Evolutionary conservation across 306 rosid genomes (phyloP).

Genomic region (Pterocarpus macrocarpus): DNA sequence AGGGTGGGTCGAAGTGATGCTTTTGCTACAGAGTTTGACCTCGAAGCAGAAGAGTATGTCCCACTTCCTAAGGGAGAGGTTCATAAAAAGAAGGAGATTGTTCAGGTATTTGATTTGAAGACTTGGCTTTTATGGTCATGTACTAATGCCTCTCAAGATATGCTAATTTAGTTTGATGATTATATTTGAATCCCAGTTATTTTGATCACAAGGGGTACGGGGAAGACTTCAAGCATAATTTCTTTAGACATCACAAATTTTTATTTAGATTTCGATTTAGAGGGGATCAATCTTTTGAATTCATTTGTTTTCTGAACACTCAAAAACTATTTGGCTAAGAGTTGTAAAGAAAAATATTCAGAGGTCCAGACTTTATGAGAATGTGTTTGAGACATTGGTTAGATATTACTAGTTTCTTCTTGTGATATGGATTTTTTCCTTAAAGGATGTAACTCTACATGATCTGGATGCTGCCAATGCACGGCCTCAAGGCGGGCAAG

Average conservation of each 20-base stretch:
- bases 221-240: background rate
- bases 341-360: slow-evolving; percentile 14
- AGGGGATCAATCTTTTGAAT: background rate
- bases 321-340: background rate
- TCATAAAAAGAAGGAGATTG: slow-evolving; percentile 96
- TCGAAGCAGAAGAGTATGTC: slow-evolving; percentile 98
- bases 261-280: slow-evolving; percentile 1
- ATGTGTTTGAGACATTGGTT: slow-evolving; percentile 8
- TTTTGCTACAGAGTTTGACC: slow-evolving; percentile 97
- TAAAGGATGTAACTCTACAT: slow-evolving; percentile 92
- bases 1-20: slow-evolving; percentile 99
- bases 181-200: slow-evolving; percentile 19
- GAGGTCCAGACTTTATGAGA: slow-evolving; percentile 13
- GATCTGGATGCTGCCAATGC: slow-evolving; percentile 93
- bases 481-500: slow-evolving; percentile 98
- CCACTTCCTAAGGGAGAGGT: slow-evolving; percentile 99
- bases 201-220: background rate
- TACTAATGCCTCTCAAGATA: slow-evolving; percentile 14
- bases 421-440: slow-evolving; percentile 32
- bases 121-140: slow-evolving; percentile 27
- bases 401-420: slow-evolving; percentile 24
- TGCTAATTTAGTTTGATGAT: slow-evolving; percentile 3
- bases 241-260: background rate
- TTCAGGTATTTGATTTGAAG: slow-evolving; percentile 72
- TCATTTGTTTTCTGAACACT: slow-evolving; percentile 16